Evolutionary conservation across 495 filamentous ascomycete genomes (phyloP).

Genomic region (Penicillium lividum): DNA sequence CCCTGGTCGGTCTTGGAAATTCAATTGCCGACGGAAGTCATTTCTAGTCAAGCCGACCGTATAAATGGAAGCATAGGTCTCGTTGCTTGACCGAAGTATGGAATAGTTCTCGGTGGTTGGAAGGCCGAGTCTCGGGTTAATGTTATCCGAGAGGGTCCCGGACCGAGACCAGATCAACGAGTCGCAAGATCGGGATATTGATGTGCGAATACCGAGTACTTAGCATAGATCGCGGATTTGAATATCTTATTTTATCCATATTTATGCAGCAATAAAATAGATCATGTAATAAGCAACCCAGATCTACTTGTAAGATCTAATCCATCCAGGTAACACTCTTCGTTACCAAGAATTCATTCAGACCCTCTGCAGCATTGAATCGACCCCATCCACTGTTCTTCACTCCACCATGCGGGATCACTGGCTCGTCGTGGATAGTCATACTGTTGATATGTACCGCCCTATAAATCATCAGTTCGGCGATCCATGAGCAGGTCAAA

Average conservation of each 20-base stretch:
- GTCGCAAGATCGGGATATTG: constrained; percentile 4
- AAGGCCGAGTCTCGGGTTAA: constrained; percentile 19
- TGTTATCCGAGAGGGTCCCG: constrained; percentile 15
- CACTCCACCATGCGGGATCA: constrained; percentile 77
- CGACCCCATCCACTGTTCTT: constrained; percentile 83
- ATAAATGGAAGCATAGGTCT: neutral
- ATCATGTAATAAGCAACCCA: neutral
- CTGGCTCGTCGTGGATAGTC: constrained; percentile 81
- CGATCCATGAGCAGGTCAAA: neutral
- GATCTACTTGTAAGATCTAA: constrained; percentile 4
- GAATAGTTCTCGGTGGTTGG: neutral
- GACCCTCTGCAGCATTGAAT: constrained; percentile 55
- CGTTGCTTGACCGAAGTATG: too few species aligned
- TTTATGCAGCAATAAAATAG: neutral
- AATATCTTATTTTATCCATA: too few species aligned
- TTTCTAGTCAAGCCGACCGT: neutral
- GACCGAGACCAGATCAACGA: constrained; percentile 3
- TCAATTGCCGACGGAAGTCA: constrained; percentile 30
- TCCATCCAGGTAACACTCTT: constrained; percentile 80
- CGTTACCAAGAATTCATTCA: constrained; percentile 75
- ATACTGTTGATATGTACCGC: constrained; percentile 88
- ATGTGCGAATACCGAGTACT: neutral
- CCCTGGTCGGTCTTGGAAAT: too few species aligned
- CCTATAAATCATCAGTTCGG: constrained; percentile 21
- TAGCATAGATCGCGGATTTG: too few species aligned